Conservation (phyloP, 2,329 filamentous ascomycete genomes). For the Achaetomium macrosporum region DNA sequence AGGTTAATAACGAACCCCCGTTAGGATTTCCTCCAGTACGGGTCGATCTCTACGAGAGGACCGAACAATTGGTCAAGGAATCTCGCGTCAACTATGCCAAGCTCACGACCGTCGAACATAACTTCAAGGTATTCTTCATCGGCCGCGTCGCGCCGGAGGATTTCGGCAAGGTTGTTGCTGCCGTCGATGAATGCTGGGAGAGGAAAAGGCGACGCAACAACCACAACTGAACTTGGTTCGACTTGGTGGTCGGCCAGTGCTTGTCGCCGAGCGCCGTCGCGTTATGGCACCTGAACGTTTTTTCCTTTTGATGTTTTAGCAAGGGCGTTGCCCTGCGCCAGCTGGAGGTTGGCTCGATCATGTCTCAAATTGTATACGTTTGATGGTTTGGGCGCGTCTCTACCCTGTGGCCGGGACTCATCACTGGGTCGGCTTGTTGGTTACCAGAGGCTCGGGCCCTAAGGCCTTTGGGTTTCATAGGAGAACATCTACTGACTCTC, state of each 20-base stretch:
- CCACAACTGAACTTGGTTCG: not conserved
- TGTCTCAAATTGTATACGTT: constrained; percentile 11
- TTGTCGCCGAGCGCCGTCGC: not conserved
- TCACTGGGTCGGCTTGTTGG: not conserved
- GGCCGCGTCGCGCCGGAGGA: constrained; percentile 39
- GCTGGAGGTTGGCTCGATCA: constrained; percentile 10
- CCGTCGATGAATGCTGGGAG: constrained; percentile 46
- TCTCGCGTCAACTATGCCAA: constrained; percentile 56
- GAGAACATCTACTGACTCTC: no score
- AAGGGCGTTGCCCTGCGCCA: not conserved
- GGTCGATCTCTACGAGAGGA: constrained; percentile 36
- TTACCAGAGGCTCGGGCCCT: no score
- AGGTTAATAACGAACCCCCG: constrained; percentile 37
- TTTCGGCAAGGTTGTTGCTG: constrained; percentile 37
- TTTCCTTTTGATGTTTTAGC: not conserved
- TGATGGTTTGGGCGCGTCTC: not conserved
- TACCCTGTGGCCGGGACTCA: not conserved
- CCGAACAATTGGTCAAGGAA: constrained; percentile 41
- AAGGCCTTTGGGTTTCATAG: no score
- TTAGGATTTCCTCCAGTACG: constrained; percentile 45
- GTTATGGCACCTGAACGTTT: constrained; percentile 3
- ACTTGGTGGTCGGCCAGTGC: not conserved
- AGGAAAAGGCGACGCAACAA: constrained; percentile 33
- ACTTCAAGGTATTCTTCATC: constrained; percentile 52
- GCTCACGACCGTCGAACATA: constrained; percentile 51